Conservation (phyloP, 495 filamentous ascomycete species). For the Aspergillus olivimuriae region DNA sequence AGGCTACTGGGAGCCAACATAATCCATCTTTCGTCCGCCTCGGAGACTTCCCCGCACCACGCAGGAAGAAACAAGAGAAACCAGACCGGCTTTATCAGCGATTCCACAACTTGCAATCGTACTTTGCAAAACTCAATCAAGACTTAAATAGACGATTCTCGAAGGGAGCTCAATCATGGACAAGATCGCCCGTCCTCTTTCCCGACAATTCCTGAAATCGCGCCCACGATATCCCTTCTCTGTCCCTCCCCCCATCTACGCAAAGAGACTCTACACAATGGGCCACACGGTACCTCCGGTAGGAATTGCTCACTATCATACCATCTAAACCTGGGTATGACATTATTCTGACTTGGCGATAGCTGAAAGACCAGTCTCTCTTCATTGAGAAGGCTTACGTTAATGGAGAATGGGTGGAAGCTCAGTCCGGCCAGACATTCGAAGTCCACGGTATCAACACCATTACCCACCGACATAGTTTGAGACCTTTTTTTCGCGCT, state of each 20-base stretch:
- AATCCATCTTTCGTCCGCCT: not conserved
- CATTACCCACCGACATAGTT: not conserved
- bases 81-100: not conserved
- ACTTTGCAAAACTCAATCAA: too few relatives aligned
- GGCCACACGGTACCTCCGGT: slow-evolving; percentile 38
- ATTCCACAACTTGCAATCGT: not conserved
- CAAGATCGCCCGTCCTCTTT: slow-evolving; percentile 31
- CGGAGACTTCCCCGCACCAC: slow-evolving; percentile 1
- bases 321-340: too few relatives aligned
- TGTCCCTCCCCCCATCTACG: slow-evolving; percentile 26
- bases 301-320: too few relatives aligned
- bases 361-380: slow-evolving; percentile 79
- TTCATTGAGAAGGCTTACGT: slow-evolving; percentile 79
- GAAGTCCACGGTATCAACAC: slow-evolving; percentile 56
- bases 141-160: too few relatives aligned
- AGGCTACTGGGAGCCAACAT: not conserved
- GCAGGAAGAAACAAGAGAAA: not conserved
- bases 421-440: slow-evolving; percentile 73
- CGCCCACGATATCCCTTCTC: slow-evolving; percentile 34
- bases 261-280: slow-evolving; percentile 38
- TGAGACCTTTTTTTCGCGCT: not conserved
- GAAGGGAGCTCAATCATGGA: slow-evolving; percentile 41
- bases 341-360: not conserved
- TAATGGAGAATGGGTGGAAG: slow-evolving; percentile 76
- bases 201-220: slow-evolving; percentile 33